Conservation (phyloP, 2,329 filamentous ascomycete species). For the Aspergillus sp. region DNA sequence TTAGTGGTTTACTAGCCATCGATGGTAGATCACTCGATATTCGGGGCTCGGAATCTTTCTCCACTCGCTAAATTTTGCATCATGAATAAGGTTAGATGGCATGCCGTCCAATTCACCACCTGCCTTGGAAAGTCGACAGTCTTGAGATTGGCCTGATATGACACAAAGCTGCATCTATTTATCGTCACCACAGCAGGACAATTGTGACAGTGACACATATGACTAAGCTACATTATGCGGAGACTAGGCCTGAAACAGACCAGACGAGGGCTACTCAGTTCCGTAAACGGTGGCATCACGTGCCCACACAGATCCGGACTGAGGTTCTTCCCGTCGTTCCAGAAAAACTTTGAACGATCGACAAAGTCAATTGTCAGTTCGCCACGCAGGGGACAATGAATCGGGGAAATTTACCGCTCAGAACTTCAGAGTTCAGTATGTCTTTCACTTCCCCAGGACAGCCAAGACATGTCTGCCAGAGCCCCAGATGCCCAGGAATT, state of each 20-base stretch:
- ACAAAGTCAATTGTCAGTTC: not conserved
- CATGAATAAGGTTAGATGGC: too few species aligned
- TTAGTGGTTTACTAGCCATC: too few species aligned
- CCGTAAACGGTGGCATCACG: not conserved
- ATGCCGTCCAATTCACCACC: too few species aligned
- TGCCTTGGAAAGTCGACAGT: too few species aligned
- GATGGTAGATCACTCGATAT: too few species aligned
- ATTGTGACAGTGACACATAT: too few species aligned
- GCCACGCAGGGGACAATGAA: not conserved
- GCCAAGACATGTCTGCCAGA: conserved; percentile 12
- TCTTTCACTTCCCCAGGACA: not conserved
- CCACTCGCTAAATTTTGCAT: too few species aligned
- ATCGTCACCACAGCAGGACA: too few species aligned
- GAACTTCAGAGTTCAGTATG: not conserved
- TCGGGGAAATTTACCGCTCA: not conserved
- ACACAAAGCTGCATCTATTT: too few species aligned
- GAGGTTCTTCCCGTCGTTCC: not conserved
- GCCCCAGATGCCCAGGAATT: not conserved
- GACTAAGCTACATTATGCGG: too few species aligned
- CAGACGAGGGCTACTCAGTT: not conserved
- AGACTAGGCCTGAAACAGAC: not conserved
- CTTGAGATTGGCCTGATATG: too few species aligned
- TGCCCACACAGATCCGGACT: not conserved
- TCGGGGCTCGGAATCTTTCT: too few species aligned
- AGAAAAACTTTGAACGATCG: not conserved